Evolutionary conservation across 2,329 filamentous ascomycete species (phyloP).

Genomic region (Gremmenia infestans): DNA sequence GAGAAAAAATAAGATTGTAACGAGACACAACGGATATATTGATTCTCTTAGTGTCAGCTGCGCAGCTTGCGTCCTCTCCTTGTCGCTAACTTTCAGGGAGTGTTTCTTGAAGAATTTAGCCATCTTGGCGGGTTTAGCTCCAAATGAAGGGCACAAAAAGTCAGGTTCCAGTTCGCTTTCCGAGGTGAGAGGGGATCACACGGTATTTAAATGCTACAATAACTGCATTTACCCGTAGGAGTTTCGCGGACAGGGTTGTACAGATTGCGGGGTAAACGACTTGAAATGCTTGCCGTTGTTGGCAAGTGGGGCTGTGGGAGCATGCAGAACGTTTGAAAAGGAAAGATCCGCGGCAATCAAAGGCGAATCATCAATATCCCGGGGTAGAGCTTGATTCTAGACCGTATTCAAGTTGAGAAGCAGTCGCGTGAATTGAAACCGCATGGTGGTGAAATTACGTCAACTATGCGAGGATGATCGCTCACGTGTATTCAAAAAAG

Average conservation of each 20-base stretch:
- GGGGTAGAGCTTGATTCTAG: too few species aligned
- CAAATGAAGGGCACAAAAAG: background rate
- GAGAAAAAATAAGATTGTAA: conserved; percentile 61
- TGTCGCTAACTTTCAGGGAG: conserved; percentile 30
- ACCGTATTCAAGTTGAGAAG: too few species aligned
- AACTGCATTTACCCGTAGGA: background rate
- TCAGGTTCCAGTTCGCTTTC: background rate
- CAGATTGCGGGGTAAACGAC: background rate
- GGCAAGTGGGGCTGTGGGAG: background rate
- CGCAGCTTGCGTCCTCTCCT: conserved; percentile 47
- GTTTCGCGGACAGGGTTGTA: background rate
- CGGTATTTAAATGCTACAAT: background rate
- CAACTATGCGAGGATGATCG: too few species aligned
- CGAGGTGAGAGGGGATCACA: background rate
- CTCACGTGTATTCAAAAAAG: too few species aligned
- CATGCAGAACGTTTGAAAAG: too few species aligned
- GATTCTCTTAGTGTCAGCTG: conserved; percentile 63
- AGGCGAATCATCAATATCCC: too few species aligned
- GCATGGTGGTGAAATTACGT: too few species aligned
- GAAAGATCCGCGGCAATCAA: too few species aligned
- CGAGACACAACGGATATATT: conserved; percentile 60
- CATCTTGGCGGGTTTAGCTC: conserved; percentile 5
- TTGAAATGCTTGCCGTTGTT: background rate
- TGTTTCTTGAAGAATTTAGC: conserved; percentile 16
- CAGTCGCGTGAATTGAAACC: too few species aligned